Evolutionary conservation across 352 stramenopile genomes (phyloP).

Genomic region (Nothophytophthora sp.): DNA sequence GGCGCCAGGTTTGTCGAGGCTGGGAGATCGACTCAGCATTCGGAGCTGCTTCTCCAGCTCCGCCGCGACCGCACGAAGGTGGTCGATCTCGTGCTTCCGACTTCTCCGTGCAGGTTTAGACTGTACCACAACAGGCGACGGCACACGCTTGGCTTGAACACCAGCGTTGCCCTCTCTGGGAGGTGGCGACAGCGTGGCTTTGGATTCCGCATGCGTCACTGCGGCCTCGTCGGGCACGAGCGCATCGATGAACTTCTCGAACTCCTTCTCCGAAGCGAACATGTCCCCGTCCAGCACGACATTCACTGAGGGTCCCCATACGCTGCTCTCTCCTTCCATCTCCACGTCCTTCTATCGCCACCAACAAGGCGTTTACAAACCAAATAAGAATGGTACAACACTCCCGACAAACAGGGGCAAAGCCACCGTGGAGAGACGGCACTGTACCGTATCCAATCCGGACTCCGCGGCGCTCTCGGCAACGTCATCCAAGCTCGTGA

Average conservation of each 20-base stretch:
- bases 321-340: slow-evolving; percentile 4
- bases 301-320: slow-evolving; percentile 6
- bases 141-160: slow-evolving; percentile 7
- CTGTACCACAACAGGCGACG: neutral
- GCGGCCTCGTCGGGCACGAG: neutral
- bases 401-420: too few relatives aligned
- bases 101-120: slow-evolving; percentile 40
- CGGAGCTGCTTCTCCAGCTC: slow-evolving; percentile 50
- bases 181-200: too few relatives aligned
- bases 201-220: neutral
- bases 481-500: slow-evolving; percentile 26
- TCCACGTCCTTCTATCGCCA: slow-evolving; percentile 1
- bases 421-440: neutral
- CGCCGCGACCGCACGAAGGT: slow-evolving; percentile 38
- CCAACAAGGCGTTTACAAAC: neutral
- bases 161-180: neutral
- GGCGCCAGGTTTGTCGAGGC: slow-evolving; percentile 22
- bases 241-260: slow-evolving; percentile 16
- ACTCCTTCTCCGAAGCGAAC: slow-evolving; percentile 9
- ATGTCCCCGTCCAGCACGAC: slow-evolving; percentile 8
- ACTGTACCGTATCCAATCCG: too few relatives aligned
- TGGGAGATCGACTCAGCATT: slow-evolving; percentile 28
- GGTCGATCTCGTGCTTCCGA: slow-evolving; percentile 47
- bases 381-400: too few relatives aligned
- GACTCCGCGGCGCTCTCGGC: neutral